phyloP scores from a whole-genome alignment of 2,329 filamentous ascomycete species.

The Pseudogymnoascus sp. region DNA sequence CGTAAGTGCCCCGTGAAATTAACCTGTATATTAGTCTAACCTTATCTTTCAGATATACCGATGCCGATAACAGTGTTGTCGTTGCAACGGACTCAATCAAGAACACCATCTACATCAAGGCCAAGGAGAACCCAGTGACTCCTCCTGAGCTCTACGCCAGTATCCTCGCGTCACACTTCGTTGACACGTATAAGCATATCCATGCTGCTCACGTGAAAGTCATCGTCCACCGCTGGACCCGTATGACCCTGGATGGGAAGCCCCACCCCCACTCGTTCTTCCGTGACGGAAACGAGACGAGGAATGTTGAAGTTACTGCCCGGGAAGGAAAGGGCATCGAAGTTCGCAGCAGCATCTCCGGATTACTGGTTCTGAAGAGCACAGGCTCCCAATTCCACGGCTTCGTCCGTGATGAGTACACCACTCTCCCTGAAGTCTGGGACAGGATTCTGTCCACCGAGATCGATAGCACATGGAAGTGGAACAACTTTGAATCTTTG shows the following conservation, averaged over 20 bases:
- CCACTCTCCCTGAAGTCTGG: constrained; percentile 81
- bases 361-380: constrained; percentile 86
- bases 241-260: constrained; percentile 78
- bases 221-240: constrained; percentile 81
- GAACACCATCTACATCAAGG: constrained; percentile 92
- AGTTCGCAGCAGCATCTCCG: constrained; percentile 69
- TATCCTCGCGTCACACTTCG: constrained; percentile 79
- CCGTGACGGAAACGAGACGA: constrained; percentile 81
- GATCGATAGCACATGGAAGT: constrained; percentile 79
- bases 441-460: constrained; percentile 94
- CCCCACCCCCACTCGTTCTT: constrained; percentile 93
- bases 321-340: constrained; percentile 61
- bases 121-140: constrained; percentile 85
- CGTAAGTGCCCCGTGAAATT: constrained; percentile 42
- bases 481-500: constrained; percentile 62
- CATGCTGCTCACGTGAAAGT: constrained; percentile 74
- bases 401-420: constrained; percentile 89
- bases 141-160: constrained; percentile 88
- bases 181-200: constrained; percentile 83
- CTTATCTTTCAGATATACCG: constrained; percentile 61
- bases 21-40: constrained; percentile 7
- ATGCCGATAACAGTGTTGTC: constrained; percentile 87
- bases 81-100: constrained; percentile 98
- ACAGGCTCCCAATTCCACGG: constrained; percentile 94
- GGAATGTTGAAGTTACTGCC: constrained; percentile 68